Evolutionary conservation across 257 asterid genomes (phyloP).

Genomic region (Cynanchum wilfordii): DNA sequence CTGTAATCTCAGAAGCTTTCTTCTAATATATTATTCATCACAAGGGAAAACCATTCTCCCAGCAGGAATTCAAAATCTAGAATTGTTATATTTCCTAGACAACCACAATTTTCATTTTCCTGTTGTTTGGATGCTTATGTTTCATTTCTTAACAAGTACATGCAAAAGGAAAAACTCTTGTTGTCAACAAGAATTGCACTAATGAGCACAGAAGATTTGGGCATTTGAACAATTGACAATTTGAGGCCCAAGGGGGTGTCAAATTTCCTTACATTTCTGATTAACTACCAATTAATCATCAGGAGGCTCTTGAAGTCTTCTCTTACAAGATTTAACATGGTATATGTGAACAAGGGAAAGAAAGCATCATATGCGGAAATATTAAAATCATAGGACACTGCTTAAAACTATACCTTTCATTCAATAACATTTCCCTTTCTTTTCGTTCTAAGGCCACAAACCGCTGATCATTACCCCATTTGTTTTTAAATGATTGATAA

Average conservation of each 20-base stretch:
- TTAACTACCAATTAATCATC: background rate
- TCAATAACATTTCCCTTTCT: constrained; percentile 75
- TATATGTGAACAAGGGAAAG: background rate
- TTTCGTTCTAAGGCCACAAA: constrained; percentile 79
- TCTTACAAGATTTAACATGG: background rate
- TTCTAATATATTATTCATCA: background rate
- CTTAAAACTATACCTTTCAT: constrained; percentile 63
- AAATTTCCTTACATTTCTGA: background rate
- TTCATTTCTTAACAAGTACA: background rate
- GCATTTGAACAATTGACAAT: background rate
- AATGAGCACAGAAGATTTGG: background rate
- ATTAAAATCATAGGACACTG: background rate
- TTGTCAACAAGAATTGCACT: background rate
- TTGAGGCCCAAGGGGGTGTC: background rate
- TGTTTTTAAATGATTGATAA: constrained; percentile 73
- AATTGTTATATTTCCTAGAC: background rate
- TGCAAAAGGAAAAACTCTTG: background rate
- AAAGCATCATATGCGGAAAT: background rate
- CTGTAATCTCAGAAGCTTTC: background rate
- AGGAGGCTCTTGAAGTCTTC: background rate
- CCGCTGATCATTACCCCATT: constrained; percentile 89
- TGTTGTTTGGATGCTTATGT: background rate
- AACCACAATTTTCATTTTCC: background rate
- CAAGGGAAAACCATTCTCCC: background rate
- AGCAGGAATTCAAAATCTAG: background rate